A percentile compares a stretch with the other conserved stretches of the same genome.
phyloP scores from a whole-genome alignment of 306 rosid genomes.

The Abrus pulchellus region DNA sequence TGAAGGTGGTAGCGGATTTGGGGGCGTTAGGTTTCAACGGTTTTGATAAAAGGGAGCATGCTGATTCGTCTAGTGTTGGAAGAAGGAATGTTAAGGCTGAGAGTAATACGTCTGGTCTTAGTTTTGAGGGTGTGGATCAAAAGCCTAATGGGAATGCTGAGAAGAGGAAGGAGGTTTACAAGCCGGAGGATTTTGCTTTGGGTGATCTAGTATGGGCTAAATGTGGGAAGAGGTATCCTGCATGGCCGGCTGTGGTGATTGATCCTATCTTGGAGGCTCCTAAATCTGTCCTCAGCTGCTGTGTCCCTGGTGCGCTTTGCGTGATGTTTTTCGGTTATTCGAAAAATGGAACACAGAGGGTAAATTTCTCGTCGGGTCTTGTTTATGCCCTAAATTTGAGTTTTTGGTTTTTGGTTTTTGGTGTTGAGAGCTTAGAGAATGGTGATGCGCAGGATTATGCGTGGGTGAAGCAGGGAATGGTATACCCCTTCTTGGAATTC shows the following conservation, averaged over 20 bases:
- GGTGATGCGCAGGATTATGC: constrained; percentile 81
- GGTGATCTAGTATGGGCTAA: constrained; percentile 98
- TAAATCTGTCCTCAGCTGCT: constrained; percentile 71
- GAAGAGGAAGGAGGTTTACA: constrained; percentile 71
- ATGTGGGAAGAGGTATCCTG: constrained; percentile 91
- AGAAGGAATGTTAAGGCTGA: constrained; percentile 43
- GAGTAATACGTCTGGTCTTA: constrained; percentile 54
- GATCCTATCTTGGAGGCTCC: constrained; percentile 94
- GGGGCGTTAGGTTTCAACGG: constrained; percentile 41
- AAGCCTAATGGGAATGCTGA: constrained; percentile 47
- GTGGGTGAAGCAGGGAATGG: constrained; percentile 97
- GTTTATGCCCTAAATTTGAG: neutral
- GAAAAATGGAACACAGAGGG: constrained; percentile 89
- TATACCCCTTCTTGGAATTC: constrained; percentile 80
- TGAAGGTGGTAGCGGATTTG: constrained; percentile 48
- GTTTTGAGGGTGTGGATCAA: constrained; percentile 54
- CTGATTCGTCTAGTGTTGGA: constrained; percentile 45
- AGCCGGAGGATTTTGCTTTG: constrained; percentile 83
- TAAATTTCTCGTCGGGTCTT: constrained; percentile 39
- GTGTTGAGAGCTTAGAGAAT: constrained; percentile 37
- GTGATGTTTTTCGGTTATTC: constrained; percentile 97
- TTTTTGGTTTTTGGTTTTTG: constrained; percentile 7
- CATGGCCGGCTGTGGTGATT: constrained; percentile 97
- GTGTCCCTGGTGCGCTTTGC: constrained; percentile 78
- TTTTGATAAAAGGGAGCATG: constrained; percentile 39